Percentiles rank a stretch among this genome's conserved stretches.
Conservation (phyloP, 2,329 filamentous ascomycete species). For the Shiraia bambusicola region DNA sequence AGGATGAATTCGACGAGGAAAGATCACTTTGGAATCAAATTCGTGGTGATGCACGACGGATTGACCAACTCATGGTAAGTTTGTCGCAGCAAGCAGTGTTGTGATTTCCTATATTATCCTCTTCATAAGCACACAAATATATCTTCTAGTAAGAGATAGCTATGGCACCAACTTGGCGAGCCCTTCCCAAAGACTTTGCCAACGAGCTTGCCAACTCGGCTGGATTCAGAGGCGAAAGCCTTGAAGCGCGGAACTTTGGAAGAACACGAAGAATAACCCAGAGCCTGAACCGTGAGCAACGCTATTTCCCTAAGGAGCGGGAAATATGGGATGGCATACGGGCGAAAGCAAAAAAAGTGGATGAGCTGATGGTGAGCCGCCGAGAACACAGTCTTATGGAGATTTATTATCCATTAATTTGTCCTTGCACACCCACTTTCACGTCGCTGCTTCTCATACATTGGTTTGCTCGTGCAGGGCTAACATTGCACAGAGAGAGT, state of each 20-base stretch:
- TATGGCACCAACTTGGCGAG: not conserved
- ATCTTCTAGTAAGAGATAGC: not conserved
- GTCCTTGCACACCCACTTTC: no score
- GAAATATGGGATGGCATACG: not conserved
- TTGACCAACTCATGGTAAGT: conserved; percentile 52
- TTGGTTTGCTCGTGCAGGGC: not conserved
- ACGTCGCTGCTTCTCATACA: not conserved
- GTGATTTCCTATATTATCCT: not conserved
- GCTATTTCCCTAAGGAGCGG: not conserved
- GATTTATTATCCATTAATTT: no score
- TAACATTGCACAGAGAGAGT: conserved; percentile 28
- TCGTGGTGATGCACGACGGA: conserved; percentile 47
- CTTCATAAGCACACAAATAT: no score
- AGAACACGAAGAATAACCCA: no score
- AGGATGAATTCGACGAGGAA: conserved; percentile 55
- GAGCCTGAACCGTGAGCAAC: no score
- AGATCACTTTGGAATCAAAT: conserved; percentile 53
- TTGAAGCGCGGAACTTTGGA: no score
- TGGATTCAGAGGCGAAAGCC: not conserved
- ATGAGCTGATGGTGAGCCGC: conserved; percentile 1
- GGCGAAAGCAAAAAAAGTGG: not conserved
- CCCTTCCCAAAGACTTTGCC: not conserved
- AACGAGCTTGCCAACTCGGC: not conserved
- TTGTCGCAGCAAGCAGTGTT: not conserved
- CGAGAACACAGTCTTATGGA: no score